phyloP scores from a whole-genome alignment of 2,329 filamentous ascomycete species.

The Macroventuria anomochaeta region DNA sequence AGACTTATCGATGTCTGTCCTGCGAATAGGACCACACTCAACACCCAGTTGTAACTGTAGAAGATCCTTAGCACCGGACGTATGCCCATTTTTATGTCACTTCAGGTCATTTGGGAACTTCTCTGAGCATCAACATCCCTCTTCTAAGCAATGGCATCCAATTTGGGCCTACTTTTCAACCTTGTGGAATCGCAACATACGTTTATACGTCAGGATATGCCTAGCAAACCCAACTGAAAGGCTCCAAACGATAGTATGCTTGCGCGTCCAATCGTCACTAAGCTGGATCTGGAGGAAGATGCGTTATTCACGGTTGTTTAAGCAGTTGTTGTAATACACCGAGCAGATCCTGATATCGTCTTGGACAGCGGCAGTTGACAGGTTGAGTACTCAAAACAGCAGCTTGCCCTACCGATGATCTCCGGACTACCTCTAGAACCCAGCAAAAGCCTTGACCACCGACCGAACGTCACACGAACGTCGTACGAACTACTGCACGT shows the following conservation, averaged over 20 bases:
- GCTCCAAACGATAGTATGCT: not conserved
- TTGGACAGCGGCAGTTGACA: not conserved
- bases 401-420: not conserved
- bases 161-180: not conserved
- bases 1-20: too few species aligned
- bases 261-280: not conserved
- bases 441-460: not conserved
- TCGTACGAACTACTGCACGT: conserved; percentile 7
- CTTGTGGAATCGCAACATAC: not conserved
- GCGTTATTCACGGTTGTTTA: not conserved
- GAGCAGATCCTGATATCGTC: not conserved
- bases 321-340: not conserved
- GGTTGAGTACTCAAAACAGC: not conserved
- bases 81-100: not conserved
- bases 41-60: not conserved
- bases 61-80: not conserved
- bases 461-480: conserved; percentile 1
- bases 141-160: not conserved
- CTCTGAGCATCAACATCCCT: not conserved
- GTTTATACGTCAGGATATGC: not conserved
- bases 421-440: not conserved
- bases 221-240: not conserved
- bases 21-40: not conserved
- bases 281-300: not conserved
- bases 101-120: not conserved